These are phyloP conservation scores for Fusarium anguioides DNA, from an alignment of 2,329 filamentous ascomycete genomes.

Conservation along the genomic window DNA sequence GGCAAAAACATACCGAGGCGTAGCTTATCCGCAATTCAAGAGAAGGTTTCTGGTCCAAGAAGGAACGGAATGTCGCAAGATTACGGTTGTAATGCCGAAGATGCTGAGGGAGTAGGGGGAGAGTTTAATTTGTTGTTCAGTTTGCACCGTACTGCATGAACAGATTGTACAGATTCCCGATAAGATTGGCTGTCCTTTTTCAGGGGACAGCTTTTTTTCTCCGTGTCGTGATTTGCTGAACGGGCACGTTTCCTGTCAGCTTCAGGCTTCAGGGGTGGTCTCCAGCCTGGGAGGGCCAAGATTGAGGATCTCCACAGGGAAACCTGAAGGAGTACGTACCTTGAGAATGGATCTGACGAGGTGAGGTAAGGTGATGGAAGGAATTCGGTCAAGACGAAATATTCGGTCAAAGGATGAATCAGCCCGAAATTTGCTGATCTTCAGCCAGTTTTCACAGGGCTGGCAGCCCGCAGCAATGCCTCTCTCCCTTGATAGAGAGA, in stretches of 20 bases:
- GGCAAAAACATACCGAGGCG: slow-evolving; percentile 26
- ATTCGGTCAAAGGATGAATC: not conserved
- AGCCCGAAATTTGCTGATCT: slow-evolving; percentile 8
- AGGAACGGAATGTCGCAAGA: slow-evolving; percentile 33
- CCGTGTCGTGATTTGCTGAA: slow-evolving; percentile 33
- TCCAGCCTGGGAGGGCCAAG: slow-evolving; percentile 15
- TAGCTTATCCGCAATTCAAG: slow-evolving; percentile 1
- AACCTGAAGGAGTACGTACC: slow-evolving; percentile 24
- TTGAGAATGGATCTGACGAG: not conserved
- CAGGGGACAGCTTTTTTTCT: slow-evolving; percentile 20
- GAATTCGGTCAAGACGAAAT: slow-evolving; percentile 9
- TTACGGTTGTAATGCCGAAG: slow-evolving; percentile 6
- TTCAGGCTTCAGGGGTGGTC: slow-evolving; percentile 1
- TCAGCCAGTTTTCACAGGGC: slow-evolving; percentile 24
- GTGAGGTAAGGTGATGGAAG: slow-evolving; percentile 1
- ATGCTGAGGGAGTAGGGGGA: slow-evolving; percentile 13
- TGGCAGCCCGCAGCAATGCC: slow-evolving; percentile 28
- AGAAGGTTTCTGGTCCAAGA: slow-evolving; percentile 14
- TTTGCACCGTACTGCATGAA: slow-evolving; percentile 7
- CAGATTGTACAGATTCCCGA: slow-evolving; percentile 27
- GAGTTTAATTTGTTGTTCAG: slow-evolving; percentile 9
- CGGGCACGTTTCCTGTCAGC: slow-evolving; percentile 27
- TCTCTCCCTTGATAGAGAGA: slow-evolving; percentile 33
- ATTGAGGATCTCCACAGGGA: slow-evolving; percentile 32
- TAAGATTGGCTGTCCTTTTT: slow-evolving; percentile 27